Evolutionary conservation across 257 asterid genomes (phyloP).

Genomic region (Solanum bulbocastanum): DNA sequence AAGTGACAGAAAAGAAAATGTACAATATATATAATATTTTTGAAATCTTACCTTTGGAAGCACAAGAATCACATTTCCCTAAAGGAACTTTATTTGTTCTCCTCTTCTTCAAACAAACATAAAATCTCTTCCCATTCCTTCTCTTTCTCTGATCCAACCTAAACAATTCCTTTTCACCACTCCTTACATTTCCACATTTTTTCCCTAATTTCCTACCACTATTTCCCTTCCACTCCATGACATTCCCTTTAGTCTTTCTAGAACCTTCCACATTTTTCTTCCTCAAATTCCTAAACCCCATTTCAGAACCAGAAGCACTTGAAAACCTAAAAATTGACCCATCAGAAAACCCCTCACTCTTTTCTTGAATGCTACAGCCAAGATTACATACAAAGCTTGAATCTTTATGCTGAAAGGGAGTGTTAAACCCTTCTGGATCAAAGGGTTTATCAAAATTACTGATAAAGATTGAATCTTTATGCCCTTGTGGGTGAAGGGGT

Average conservation of each 20-base stretch:
- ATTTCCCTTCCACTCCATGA: constrained; percentile 20
- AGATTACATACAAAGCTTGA: background rate
- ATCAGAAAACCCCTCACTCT: constrained; percentile 7
- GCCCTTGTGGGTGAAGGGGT: background rate
- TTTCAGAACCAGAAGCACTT: constrained; percentile 16
- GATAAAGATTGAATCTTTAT: constrained; percentile 3
- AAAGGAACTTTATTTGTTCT: constrained; percentile 37
- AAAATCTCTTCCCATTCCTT: constrained; percentile 26
- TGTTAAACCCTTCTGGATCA: background rate
- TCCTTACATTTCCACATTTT: constrained; percentile 12
- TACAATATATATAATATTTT: background rate
- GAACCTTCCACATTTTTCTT: constrained; percentile 22
- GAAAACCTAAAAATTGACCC: constrained; percentile 55
- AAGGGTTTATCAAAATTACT: background rate
- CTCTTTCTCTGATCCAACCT: constrained; percentile 1
- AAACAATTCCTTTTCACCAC: constrained; percentile 19
- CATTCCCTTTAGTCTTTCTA: constrained; percentile 9
- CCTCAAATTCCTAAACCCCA: constrained; percentile 11
- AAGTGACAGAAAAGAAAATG: background rate
- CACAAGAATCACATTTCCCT: constrained; percentile 53
- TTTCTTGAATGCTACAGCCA: background rate
- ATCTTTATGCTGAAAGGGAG: constrained; percentile 9
- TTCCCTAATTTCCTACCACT: constrained; percentile 25
- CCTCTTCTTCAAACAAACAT: constrained; percentile 50
- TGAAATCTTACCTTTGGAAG: constrained; percentile 44